Percentiles rank a stretch among this genome's conserved stretches.
Conservation (phyloP, 2,329 filamentous ascomycete genomes). For the Conoideocrella luteorostrata region DNA sequence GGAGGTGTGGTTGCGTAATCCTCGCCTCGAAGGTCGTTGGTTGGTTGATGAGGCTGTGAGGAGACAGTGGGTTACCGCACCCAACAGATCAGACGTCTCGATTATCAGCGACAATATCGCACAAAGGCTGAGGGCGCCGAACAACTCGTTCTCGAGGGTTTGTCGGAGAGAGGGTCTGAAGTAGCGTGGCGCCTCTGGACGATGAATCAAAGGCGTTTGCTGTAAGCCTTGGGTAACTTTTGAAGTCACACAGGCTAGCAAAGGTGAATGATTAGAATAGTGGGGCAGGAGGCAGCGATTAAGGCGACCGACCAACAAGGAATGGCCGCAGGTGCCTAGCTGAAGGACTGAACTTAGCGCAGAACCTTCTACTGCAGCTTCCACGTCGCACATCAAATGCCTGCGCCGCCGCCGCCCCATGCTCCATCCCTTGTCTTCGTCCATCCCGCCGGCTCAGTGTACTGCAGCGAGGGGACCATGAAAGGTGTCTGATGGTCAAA, state of each 20-base stretch:
- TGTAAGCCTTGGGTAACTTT: background rate
- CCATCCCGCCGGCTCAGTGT: no score
- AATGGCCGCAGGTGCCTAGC: no score
- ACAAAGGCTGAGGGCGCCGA: background rate
- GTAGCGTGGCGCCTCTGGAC: background rate
- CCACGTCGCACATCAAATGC: no score
- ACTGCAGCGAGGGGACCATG: no score
- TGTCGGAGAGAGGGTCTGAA: background rate
- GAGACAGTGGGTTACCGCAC: no score
- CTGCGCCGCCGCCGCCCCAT: no score
- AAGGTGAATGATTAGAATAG: conserved; percentile 1
- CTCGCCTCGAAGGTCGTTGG: background rate
- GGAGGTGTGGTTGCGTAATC: background rate
- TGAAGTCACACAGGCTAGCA: background rate
- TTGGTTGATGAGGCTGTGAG: background rate
- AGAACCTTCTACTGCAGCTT: no score
- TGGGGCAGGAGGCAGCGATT: background rate
- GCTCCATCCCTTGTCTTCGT: no score
- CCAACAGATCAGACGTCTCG: no score
- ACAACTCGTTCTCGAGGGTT: background rate
- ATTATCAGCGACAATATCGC: no score
- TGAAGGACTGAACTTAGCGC: no score
- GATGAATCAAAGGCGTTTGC: conserved; percentile 1
- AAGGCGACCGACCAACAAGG: background rate
- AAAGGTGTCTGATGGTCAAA: background rate